phyloP scores from a whole-genome alignment of 164 flowering plant species.

The Dillenia turbinata region DNA sequence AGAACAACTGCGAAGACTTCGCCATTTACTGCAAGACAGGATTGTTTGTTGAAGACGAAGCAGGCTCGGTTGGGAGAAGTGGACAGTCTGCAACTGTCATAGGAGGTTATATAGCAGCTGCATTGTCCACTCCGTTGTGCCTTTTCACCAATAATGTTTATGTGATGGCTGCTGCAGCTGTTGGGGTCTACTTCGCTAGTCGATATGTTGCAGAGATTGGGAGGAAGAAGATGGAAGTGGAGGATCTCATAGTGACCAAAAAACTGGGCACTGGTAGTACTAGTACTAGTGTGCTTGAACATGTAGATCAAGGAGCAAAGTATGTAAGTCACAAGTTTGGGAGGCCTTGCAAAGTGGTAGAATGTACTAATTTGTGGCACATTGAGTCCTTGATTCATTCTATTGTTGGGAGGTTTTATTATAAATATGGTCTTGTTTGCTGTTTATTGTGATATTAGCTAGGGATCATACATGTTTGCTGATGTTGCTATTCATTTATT shows the following conservation, averaged over 20 bases:
- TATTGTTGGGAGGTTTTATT: too few species aligned
- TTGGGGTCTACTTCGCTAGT: conserved; percentile 28
- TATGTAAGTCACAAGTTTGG: too few species aligned
- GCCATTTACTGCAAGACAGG: conserved; percentile 46
- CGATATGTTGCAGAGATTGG: conserved; percentile 41
- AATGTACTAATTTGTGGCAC: too few species aligned
- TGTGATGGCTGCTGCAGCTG: conserved; percentile 24
- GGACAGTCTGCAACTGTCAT: conserved; percentile 32
- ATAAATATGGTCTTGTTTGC: too few species aligned
- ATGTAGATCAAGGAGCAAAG: too few species aligned
- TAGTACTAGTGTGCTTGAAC: too few species aligned
- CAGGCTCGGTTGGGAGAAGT: conserved; percentile 29
- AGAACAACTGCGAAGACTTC: conserved; percentile 47
- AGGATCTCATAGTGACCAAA: conserved; percentile 19
- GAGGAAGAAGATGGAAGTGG: conserved; percentile 29
- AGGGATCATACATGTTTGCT: too few species aligned
- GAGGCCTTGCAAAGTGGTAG: too few species aligned
- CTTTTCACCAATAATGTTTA: conserved; percentile 24
- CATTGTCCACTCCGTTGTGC: conserved; percentile 22
- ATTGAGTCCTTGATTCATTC: too few species aligned
- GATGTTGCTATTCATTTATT: too few species aligned
- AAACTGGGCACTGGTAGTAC: conserved; percentile 19
- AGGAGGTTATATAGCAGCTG: conserved; percentile 34
- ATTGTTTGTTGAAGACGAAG: conserved; percentile 17
- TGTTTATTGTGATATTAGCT: too few species aligned